These are phyloP conservation scores for Sanghuangporus sanghuang DNA, from an alignment of 1,284 basidiomycete genomes.

Conservation along the genomic window DNA sequence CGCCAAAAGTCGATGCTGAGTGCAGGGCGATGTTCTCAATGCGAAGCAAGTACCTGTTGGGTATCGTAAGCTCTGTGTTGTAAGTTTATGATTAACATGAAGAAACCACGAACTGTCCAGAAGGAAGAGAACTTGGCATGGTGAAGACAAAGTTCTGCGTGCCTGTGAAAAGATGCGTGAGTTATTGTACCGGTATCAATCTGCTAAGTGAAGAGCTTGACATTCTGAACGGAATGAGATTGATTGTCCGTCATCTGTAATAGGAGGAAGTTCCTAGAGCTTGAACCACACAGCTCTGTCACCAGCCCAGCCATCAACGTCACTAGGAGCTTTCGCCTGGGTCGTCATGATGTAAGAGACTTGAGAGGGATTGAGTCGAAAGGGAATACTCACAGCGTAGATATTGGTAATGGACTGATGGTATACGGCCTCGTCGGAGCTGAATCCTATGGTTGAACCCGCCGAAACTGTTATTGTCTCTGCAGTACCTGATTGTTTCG, in stretches of 20 bases:
- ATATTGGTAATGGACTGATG: conserved; percentile 37
- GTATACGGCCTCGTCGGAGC: conserved; percentile 32
- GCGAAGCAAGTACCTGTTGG: conserved; percentile 26
- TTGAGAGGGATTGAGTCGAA: background rate
- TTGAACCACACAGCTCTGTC: conserved; percentile 39
- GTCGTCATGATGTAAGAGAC: background rate
- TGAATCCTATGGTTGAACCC: conserved; percentile 31
- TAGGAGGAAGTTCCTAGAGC: conserved; percentile 23
- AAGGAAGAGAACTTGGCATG: conserved; percentile 25
- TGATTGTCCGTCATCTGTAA: conserved; percentile 20
- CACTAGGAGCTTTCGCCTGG: conserved; percentile 30
- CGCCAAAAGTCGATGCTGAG: conserved; percentile 15
- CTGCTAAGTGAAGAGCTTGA: background rate
- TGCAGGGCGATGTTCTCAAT: conserved; percentile 29
- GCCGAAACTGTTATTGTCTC: conserved; percentile 31
- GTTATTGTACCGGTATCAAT: background rate
- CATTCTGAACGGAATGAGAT: conserved; percentile 21
- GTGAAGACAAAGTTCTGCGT: conserved; percentile 24
- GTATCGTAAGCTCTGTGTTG: background rate
- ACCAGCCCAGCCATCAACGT: conserved; percentile 31
- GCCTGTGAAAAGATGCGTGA: conserved; percentile 11
- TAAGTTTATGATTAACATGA: conserved; percentile 13
- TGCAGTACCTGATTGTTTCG: conserved; percentile 29
- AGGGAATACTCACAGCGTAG: conserved; percentile 27
- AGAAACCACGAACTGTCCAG: conserved; percentile 20